phyloP scores from a whole-genome alignment of 2,329 filamentous ascomycete genomes.

The Didymella exigua region DNA sequence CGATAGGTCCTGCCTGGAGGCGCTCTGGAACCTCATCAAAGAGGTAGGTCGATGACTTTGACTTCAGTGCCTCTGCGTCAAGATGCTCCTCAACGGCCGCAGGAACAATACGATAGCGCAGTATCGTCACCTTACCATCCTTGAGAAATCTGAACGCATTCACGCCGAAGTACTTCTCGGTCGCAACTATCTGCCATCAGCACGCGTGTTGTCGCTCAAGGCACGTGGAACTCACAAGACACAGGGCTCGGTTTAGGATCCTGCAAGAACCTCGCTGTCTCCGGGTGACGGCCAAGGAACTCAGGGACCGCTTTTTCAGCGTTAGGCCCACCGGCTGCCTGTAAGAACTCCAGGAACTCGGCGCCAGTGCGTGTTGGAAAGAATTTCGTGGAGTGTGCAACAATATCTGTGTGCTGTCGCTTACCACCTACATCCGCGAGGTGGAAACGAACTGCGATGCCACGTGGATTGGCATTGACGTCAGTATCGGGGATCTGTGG shows the following conservation, averaged over 20 bases:
- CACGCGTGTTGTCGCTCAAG: neutral
- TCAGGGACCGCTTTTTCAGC: conserved; percentile 43
- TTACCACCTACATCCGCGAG: conserved; percentile 49
- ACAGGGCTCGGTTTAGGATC: conserved; percentile 57
- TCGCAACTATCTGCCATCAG: conserved; percentile 42
- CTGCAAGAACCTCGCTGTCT: conserved; percentile 56
- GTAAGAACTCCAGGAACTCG: conserved; percentile 58
- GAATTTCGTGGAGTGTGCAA: conserved; percentile 58
- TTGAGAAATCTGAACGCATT: conserved; percentile 57
- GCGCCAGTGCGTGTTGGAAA: conserved; percentile 61
- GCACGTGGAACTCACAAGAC: conserved; percentile 39
- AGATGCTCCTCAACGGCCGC: conserved; percentile 51
- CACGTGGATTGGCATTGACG: conserved; percentile 54
- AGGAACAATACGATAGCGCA: conserved; percentile 59
- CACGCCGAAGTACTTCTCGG: conserved; percentile 56
- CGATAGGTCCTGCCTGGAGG: conserved; percentile 46
- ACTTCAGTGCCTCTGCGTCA: conserved; percentile 46
- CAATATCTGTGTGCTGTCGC: conserved; percentile 61
- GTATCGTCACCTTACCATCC: conserved; percentile 51
- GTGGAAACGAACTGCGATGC: conserved; percentile 58
- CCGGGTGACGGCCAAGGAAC: conserved; percentile 55
- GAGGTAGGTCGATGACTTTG: conserved; percentile 53
- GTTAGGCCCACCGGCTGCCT: conserved; percentile 45
- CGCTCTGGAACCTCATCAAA: conserved; percentile 55
- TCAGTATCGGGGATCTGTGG: conserved; percentile 58